Evolutionary conservation across 2,329 filamentous ascomycete species (phyloP).

Genomic region (Sclerotinia trifoliorum): DNA sequence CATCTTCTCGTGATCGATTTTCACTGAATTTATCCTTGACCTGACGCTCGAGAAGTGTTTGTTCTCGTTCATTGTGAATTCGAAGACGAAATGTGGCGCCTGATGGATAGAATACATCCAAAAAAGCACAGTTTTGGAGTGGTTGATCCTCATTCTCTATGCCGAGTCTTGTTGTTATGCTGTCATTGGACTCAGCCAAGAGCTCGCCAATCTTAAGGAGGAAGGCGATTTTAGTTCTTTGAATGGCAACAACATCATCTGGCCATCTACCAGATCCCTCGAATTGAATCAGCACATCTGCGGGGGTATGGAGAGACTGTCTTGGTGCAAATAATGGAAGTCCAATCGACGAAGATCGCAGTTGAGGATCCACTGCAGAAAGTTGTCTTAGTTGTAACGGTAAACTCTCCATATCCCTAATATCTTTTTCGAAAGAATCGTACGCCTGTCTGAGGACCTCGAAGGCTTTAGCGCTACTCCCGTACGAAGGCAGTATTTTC

Average conservation of each 20-base stretch:
- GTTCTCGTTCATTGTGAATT: slow-evolving; percentile 86
- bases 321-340: slow-evolving; percentile 48
- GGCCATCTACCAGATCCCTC: slow-evolving; percentile 94
- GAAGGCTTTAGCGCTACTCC: slow-evolving; percentile 54
- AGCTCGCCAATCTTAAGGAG: slow-evolving; percentile 64
- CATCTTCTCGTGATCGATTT: slow-evolving; percentile 63
- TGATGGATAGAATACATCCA: slow-evolving; percentile 74
- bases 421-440: slow-evolving; percentile 68
- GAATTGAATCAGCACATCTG: slow-evolving; percentile 83
- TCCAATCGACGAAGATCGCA: slow-evolving; percentile 70
- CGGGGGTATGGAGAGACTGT: slow-evolving; percentile 50
- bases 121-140: slow-evolving; percentile 73
- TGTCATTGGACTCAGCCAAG: slow-evolving; percentile 59
- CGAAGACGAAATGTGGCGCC: slow-evolving; percentile 78
- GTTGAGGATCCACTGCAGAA: slow-evolving; percentile 65
- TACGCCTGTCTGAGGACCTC: slow-evolving; percentile 69
- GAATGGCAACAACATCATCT: slow-evolving; percentile 85
- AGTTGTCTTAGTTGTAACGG: slow-evolving; percentile 85
- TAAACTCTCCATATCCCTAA: slow-evolving; percentile 76
- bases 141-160: slow-evolving; percentile 72
- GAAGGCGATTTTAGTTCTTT: slow-evolving; percentile 91
- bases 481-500: slow-evolving; percentile 43
- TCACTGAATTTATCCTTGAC: slow-evolving; percentile 71
- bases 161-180: slow-evolving; percentile 68
- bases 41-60: slow-evolving; percentile 73